These are phyloP conservation scores for Penicillium sp. DNA, from an alignment of 2,329 filamentous ascomycete genomes.

Conservation along the genomic window DNA sequence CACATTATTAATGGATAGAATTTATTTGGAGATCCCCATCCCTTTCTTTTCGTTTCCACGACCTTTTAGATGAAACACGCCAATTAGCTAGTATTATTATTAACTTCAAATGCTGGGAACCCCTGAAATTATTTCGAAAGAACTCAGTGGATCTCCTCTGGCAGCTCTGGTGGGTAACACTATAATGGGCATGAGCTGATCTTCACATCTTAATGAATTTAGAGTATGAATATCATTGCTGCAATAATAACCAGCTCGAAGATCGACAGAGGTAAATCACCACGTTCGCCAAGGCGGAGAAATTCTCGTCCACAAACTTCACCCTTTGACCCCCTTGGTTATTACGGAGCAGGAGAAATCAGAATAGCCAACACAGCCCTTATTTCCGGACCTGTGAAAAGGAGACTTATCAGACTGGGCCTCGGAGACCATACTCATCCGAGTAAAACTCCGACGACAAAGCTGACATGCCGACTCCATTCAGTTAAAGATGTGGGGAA, in stretches of 20 bases:
- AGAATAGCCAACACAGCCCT: background rate
- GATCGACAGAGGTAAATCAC: slow-evolving; percentile 3
- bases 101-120: background rate
- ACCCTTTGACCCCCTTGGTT: background rate
- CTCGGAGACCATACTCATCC: slow-evolving; percentile 5
- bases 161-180: background rate
- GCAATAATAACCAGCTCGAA: slow-evolving; percentile 8
- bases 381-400: background rate
- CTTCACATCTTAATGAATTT: background rate
- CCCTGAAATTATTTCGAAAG: background rate
- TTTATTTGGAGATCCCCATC: background rate
- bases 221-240: slow-evolving; percentile 10
- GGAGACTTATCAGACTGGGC: background rate
- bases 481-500: slow-evolving; percentile 10
- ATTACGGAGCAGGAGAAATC: background rate
- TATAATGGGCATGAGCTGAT: background rate
- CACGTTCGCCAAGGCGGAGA: slow-evolving; percentile 12
- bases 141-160: background rate
- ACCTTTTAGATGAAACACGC: background rate
- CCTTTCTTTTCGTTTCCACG: background rate
- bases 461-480: slow-evolving; percentile 6
- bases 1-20: slow-evolving; percentile 1
- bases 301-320: slow-evolving; percentile 1
- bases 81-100: too few relatives aligned
- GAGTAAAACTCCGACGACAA: slow-evolving; percentile 5